phyloP scores from a whole-genome alignment of 2,329 filamentous ascomycete species.

The Trichocomaceae sp. region DNA sequence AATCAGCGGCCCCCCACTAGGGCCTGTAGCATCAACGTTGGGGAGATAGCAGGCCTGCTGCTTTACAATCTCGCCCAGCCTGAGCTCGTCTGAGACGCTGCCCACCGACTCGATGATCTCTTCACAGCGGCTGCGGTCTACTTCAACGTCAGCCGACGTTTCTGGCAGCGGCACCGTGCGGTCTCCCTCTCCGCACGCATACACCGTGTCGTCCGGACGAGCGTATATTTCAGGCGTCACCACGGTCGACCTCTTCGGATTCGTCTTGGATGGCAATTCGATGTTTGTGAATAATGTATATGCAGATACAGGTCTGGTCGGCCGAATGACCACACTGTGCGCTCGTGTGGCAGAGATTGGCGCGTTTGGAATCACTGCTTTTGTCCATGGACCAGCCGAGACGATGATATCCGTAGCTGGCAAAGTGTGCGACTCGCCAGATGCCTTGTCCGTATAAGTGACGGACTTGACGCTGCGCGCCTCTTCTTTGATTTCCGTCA shows the following conservation, averaged over 20 bases:
- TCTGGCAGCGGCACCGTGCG: constrained; percentile 65
- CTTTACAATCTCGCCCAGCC: constrained; percentile 61
- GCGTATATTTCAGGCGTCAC: constrained; percentile 93
- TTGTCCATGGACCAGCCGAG: constrained; percentile 58
- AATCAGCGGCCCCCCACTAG: constrained; percentile 64
- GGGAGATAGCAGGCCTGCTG: constrained; percentile 93
- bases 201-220: constrained; percentile 79
- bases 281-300: constrained; percentile 72
- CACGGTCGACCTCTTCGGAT: constrained; percentile 47
- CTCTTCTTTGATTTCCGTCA: constrained; percentile 57
- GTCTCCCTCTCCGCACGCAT: constrained; percentile 91
- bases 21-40: constrained; percentile 51
- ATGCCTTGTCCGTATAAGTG: constrained; percentile 52
- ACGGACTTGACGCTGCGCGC: constrained; percentile 53
- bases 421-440: constrained; percentile 44
- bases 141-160: constrained; percentile 66
- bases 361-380: constrained; percentile 45
- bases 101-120: constrained; percentile 75
- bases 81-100: constrained; percentile 51
- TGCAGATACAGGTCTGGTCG: constrained; percentile 45
- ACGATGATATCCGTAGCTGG: constrained; percentile 55
- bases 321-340: constrained; percentile 57
- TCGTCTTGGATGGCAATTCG: constrained; percentile 54
- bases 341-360: constrained; percentile 57
- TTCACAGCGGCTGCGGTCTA: constrained; percentile 70